Base-by-base conservation (phyloP, 202 grass and related monocot genomes). In the Saccharum hybrid region DNA sequence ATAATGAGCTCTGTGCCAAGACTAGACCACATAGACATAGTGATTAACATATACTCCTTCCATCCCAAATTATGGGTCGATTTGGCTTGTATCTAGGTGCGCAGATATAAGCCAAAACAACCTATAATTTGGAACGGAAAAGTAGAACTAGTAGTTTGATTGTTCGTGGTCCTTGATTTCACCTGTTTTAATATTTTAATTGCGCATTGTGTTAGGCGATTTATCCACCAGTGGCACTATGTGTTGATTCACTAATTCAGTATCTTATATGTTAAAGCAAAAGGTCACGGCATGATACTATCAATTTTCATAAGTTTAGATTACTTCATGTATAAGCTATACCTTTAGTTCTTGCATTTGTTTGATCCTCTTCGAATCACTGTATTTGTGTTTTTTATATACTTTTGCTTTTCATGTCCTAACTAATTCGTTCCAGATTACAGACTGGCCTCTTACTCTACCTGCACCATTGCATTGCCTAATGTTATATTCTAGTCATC, bases 91-190 rank as follows among this genome's bases (percentile, higher is more conserved):
- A n/a, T 56, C 7, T 56, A n/a, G 51, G 52, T 56, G 52, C 2
- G 1, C 0, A 54, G 16, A 56, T 59, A 22, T 59, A 21, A 59
- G 54, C 21, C 56, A 23, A 60, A 60, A 23, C 7, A 19, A 60
- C n/a, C 56, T 56, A n/a, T 56, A 56, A 56, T 8, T 54, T 56
- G 52, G 18, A 56, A 56, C 1, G 0, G 18, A 56, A 56, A 56
- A 56, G 18, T 56, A 56, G 16, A 56, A 66, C 22, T 68, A 62
- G 30, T 54, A 54, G 16, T 75, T 75, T 83, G 19, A 33, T 66
- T 19, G 22, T 46, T 83, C 40, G 34, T 33, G 13, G 45, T 38
- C 11, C 30, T 68, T 38, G 16, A 80, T 59, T 80, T 69, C 31
- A 39, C 33, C 21, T 39, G 19, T 28, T 7, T 56, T 36, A 54